Evolutionary conservation across 1,284 basidiomycete species (phyloP).

Genomic region (Inonotus obliquus): DNA sequence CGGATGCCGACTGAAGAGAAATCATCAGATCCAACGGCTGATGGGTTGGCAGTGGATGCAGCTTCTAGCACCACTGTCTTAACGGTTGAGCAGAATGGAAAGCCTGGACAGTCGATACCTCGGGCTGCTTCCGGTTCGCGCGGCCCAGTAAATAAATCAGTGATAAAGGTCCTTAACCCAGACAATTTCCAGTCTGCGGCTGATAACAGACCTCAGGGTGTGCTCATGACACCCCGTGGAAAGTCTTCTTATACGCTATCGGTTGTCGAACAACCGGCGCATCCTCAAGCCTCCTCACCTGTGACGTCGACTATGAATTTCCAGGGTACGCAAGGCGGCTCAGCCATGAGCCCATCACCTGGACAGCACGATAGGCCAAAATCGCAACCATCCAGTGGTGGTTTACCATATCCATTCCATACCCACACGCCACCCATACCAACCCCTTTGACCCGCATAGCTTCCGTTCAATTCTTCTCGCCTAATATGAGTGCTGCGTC

Average conservation of each 20-base stretch:
- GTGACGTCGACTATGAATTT: background rate
- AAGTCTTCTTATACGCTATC: background rate
- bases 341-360: background rate
- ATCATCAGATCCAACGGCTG: background rate
- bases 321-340: background rate
- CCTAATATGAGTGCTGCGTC: background rate
- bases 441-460: background rate
- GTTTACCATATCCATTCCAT: background rate
- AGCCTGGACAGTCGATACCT: background rate
- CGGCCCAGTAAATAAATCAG: background rate
- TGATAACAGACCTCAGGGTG: background rate
- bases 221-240: constrained; percentile 1
- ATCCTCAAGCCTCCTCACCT: background rate
- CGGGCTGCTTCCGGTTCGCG: background rate
- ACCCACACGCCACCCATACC: background rate
- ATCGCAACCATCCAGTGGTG: background rate
- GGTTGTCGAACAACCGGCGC: background rate
- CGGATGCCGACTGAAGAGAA: constrained; percentile 6
- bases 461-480: background rate
- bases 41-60: constrained; percentile 12
- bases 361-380: background rate
- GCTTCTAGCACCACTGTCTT: constrained; percentile 6
- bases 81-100: constrained; percentile 11
- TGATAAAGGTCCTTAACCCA: constrained; percentile 8
- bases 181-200: constrained; percentile 1